Conservation (phyloP, 495 filamentous ascomycete genomes). For the Diplogelasinospora grovesii region DNA sequence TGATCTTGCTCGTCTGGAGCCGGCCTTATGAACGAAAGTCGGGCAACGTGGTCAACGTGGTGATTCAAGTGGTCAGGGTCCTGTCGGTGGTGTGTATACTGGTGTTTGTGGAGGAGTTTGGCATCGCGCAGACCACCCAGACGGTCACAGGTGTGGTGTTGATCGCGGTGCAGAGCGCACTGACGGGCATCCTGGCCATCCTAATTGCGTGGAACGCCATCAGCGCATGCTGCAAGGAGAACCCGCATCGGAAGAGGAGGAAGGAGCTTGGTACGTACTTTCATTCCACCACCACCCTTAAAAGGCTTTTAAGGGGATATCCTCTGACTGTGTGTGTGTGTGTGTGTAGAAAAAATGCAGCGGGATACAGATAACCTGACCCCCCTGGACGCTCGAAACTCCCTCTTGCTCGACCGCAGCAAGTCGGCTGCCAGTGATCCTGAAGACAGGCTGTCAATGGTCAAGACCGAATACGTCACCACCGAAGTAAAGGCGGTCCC, state of each 20-base stretch:
- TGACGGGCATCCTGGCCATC: conserved; percentile 80
- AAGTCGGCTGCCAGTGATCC: conserved; percentile 19
- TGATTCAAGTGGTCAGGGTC: conserved; percentile 91
- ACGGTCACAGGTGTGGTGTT: conserved; percentile 83
- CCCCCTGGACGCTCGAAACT: conserved; percentile 83
- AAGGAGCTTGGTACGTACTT: conserved; percentile 75
- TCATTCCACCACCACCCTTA: neutral
- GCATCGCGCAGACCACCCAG: conserved; percentile 88
- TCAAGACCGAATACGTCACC: conserved; percentile 20
- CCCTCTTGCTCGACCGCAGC: conserved; percentile 59
- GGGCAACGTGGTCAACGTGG: conserved; percentile 87
- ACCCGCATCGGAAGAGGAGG: conserved; percentile 77
- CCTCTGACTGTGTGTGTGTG: too few species aligned
- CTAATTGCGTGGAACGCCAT: conserved; percentile 87
- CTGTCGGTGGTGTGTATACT: conserved; percentile 84
- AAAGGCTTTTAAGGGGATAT: conserved; percentile 1
- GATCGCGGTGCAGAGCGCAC: conserved; percentile 77
- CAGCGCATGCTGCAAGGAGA: conserved; percentile 71
- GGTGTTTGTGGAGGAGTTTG: conserved; percentile 89
- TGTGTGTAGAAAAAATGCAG: conserved; percentile 80
- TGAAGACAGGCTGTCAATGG: conserved; percentile 24
- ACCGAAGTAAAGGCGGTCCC: conserved; percentile 15
- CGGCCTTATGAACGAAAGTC: conserved; percentile 80
- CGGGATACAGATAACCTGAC: conserved; percentile 86
- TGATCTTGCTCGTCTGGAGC: conserved; percentile 69